These are phyloP conservation scores for Myochromella boudieri DNA, from an alignment of 768 basidiomycete genomes.

Conservation along the genomic window DNA sequence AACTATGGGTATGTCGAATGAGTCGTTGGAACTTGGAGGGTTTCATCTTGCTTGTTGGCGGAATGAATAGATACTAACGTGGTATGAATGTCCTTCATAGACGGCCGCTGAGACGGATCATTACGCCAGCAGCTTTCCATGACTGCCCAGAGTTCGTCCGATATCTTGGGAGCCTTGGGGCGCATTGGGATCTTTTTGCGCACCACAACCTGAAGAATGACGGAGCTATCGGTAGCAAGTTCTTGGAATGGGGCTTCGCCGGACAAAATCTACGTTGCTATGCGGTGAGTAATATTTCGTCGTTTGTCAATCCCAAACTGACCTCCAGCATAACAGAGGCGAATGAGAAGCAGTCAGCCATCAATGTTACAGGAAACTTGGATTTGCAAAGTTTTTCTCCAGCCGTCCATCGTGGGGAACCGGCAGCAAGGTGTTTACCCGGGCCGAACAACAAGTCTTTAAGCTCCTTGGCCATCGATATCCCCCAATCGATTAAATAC, in stretches of 20 bases:
- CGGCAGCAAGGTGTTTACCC: not conserved
- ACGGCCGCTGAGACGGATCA: slow-evolving; percentile 12
- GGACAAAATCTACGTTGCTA: slow-evolving; percentile 7
- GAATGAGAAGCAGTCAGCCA: slow-evolving; percentile 17
- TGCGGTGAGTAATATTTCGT: too few species aligned
- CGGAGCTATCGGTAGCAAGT: slow-evolving; percentile 13
- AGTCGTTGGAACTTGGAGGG: too few species aligned
- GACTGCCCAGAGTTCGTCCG: slow-evolving; percentile 16
- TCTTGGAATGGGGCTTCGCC: slow-evolving; percentile 15
- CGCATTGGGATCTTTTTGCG: slow-evolving; percentile 10
- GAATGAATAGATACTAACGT: too few species aligned
- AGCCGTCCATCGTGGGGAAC: slow-evolving; percentile 15
- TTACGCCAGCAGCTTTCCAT: slow-evolving; percentile 9
- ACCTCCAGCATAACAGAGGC: slow-evolving; percentile 18
- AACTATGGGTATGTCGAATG: too few species aligned
- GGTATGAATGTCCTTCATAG: slow-evolving; percentile 14
- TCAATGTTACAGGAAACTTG: slow-evolving; percentile 12
- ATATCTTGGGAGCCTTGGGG: slow-evolving; percentile 10
- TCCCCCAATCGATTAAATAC: slow-evolving; percentile 12
- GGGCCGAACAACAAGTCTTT: slow-evolving; percentile 1
- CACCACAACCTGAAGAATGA: slow-evolving; percentile 18
- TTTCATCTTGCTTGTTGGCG: too few species aligned
- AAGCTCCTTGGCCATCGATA: slow-evolving; percentile 6
- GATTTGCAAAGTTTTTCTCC: slow-evolving; percentile 9
- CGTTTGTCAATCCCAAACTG: too few species aligned